Conservation (phyloP, 148 eudicot genomes). For the Tetragonia tetragonoides region DNA sequence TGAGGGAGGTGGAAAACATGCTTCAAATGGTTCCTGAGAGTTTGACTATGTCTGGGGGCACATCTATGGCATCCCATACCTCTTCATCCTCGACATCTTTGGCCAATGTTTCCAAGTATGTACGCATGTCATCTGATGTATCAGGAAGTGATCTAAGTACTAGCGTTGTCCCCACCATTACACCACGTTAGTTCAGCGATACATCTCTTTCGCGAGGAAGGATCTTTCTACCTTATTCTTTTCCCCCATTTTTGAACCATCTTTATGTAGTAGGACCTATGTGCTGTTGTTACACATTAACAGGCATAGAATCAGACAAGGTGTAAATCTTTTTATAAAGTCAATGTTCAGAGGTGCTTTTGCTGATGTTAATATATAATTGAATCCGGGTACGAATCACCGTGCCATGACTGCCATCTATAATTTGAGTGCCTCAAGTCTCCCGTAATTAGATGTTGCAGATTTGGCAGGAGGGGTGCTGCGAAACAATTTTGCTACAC, state of each 20-base stretch:
- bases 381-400: background rate
- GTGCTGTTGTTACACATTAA: background rate
- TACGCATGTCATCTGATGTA: constrained; percentile 36
- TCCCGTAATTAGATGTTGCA: too few species aligned
- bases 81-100: constrained; percentile 35
- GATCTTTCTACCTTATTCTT: background rate
- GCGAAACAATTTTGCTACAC: too few species aligned
- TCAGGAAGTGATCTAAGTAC: constrained; percentile 54
- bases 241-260: too few species aligned
- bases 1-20: constrained; percentile 67
- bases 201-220: background rate
- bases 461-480: too few species aligned
- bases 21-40: constrained; percentile 49
- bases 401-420: background rate
- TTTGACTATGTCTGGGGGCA: constrained; percentile 26
- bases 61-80: constrained; percentile 20
- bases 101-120: constrained; percentile 26
- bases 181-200: constrained; percentile 40
- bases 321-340: too few species aligned
- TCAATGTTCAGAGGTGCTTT: too few species aligned
- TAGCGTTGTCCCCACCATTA: constrained; percentile 33
- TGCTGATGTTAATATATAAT: too few species aligned
- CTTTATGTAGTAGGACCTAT: background rate
- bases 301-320: background rate
- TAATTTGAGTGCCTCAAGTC: background rate